Percentiles rank a stretch among this genome's conserved stretches.
phyloP scores from a whole-genome alignment of 208 protist species.

The Leishmania braziliensis region DNA sequence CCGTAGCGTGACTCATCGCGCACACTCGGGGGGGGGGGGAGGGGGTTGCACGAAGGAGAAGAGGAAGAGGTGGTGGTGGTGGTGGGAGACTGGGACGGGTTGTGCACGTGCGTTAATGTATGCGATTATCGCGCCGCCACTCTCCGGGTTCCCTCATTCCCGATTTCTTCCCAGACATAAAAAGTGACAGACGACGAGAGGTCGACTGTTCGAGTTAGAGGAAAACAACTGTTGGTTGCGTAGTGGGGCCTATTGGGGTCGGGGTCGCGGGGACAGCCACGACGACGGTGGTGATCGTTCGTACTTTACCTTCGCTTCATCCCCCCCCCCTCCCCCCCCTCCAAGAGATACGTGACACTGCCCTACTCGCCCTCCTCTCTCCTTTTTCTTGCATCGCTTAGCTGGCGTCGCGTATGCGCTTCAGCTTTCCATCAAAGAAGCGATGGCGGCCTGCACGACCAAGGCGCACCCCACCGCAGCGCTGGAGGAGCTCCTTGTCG shows the following conservation, averaged over 20 bases:
- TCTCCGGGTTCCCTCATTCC: neutral
- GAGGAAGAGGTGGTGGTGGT: neutral
- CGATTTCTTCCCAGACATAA: neutral
- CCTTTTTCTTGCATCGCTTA: neutral
- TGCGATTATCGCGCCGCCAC: neutral
- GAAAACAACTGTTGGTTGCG: neutral
- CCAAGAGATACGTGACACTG: neutral
- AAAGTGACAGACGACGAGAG: neutral
- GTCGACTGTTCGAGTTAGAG: constrained; percentile 1
- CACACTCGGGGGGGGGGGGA: neutral
- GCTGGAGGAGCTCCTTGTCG: constrained; percentile 70
- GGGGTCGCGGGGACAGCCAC: neutral
- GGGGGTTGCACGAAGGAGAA: neutral
- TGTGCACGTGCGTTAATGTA: neutral
- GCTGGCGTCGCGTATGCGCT: constrained; percentile 47
- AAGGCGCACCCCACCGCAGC: constrained; percentile 82
- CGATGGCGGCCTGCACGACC: constrained; percentile 83
- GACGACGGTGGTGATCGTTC: neutral
- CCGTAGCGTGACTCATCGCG: neutral
- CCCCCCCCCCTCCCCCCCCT: neutral
- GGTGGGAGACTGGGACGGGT: neutral
- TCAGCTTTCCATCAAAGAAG: constrained; percentile 87
- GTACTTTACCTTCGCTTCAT: neutral
- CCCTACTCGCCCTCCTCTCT: neutral
- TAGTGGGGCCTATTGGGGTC: neutral